Evolutionary conservation across 2,329 filamentous ascomycete genomes (phyloP).

Genomic region (Penicillium sclerotigenum): DNA sequence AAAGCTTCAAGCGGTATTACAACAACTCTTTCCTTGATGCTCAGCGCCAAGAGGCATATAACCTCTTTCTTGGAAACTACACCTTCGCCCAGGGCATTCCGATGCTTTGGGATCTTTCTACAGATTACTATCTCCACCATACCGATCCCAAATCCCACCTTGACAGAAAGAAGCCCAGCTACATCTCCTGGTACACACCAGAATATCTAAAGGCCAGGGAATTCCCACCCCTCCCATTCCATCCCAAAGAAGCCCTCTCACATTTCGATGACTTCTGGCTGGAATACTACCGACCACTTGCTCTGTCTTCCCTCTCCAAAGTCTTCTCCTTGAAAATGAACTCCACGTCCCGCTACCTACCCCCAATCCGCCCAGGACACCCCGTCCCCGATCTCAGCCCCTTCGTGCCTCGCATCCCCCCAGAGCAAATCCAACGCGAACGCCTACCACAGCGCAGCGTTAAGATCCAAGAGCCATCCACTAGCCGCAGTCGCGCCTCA

Average conservation of each 20-base stretch:
- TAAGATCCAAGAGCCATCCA: conserved; percentile 62
- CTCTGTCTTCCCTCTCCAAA: conserved; percentile 84
- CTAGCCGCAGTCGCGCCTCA: conserved; percentile 40
- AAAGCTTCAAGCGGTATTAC: conserved; percentile 98
- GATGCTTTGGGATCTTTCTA: conserved; percentile 93
- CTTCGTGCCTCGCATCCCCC: conserved; percentile 70
- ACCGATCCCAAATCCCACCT: conserved; percentile 74
- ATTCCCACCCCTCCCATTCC: conserved; percentile 49
- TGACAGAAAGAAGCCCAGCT: conserved; percentile 61
- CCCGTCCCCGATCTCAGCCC: conserved; percentile 78
- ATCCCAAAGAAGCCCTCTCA: conserved; percentile 35
- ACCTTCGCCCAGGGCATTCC: conserved; percentile 82
- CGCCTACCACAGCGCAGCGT: conserved; percentile 55
- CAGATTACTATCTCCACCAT: conserved; percentile 95
- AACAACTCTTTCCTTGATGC: conserved; percentile 97
- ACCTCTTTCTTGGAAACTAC: conserved; percentile 94
- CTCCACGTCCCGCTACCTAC: conserved; percentile 78
- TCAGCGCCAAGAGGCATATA: conserved; percentile 97
- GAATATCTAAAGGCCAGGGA: conserved; percentile 63
- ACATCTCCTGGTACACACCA: conserved; percentile 86
- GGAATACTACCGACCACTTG: conserved; percentile 89
- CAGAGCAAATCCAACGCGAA: conserved; percentile 57
- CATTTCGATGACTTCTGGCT: conserved; percentile 94
- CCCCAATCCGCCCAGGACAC: conserved; percentile 61
- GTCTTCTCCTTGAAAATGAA: conserved; percentile 93